phyloP scores from a whole-genome alignment of 768 basidiomycete genomes.

The Phanerodontia chrysosporium region DNA sequence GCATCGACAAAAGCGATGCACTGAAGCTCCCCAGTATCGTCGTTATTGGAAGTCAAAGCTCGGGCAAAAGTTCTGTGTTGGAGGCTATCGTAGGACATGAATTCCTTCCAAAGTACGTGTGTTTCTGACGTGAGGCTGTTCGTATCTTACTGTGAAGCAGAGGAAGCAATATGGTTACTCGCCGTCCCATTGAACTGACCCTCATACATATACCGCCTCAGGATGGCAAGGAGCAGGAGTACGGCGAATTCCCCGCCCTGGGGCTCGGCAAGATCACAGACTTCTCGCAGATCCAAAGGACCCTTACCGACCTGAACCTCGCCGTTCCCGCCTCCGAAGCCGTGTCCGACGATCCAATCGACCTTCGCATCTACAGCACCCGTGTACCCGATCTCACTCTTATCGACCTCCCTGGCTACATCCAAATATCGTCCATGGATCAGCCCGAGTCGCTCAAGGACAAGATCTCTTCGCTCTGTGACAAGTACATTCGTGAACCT shows the following conservation, averaged over 20 bases:
- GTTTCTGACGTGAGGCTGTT: neutral
- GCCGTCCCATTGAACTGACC: conserved; percentile 96
- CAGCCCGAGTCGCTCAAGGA: conserved; percentile 94
- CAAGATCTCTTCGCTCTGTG: conserved; percentile 85
- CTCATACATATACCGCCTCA: conserved; percentile 83
- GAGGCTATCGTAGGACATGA: conserved; percentile 98
- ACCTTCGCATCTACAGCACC: conserved; percentile 94
- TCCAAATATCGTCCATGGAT: conserved; percentile 92
- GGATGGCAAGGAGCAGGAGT: conserved; percentile 62
- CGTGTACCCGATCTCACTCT: conserved; percentile 95
- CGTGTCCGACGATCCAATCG: conserved; percentile 92
- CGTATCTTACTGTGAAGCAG: conserved; percentile 35
- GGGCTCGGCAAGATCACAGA: conserved; percentile 87
- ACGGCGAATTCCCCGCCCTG: conserved; percentile 91
- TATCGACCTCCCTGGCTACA: conserved; percentile 96
- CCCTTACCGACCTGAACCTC: conserved; percentile 90
- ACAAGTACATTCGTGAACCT: conserved; percentile 98
- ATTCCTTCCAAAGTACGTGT: conserved; percentile 90
- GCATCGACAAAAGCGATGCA: conserved; percentile 93
- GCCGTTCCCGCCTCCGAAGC: conserved; percentile 87
- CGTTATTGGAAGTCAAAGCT: conserved; percentile 97
- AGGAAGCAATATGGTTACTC: conserved; percentile 99
- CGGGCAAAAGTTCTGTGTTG: conserved; percentile 95
- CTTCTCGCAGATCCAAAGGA: conserved; percentile 89
- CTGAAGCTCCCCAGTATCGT: conserved; percentile 96